phyloP scores from a whole-genome alignment of 176 grass and related monocot species.

The Rhipidocladum racemiflorum region DNA sequence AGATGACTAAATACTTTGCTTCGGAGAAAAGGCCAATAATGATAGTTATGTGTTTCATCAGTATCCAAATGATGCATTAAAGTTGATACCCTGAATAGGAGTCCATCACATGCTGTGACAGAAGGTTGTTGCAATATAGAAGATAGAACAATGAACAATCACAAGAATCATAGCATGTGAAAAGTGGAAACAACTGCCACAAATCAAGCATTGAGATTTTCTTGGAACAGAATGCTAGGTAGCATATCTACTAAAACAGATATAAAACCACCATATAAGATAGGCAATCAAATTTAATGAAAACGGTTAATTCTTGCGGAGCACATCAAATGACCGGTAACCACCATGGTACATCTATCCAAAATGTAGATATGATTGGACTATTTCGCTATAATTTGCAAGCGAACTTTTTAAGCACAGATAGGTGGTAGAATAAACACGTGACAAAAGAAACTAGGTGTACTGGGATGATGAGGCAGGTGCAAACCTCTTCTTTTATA shows the following conservation, averaged over 20 bases:
- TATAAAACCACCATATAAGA: not conserved
- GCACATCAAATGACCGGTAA: conserved; percentile 18
- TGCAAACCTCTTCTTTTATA: conserved; percentile 93
- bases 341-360: not conserved
- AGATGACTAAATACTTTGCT: not conserved
- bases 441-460: conserved; percentile 26
- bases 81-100: not conserved
- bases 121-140: not conserved
- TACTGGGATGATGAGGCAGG: conserved; percentile 5
- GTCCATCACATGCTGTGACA: not conserved
- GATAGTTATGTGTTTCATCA: conserved; percentile 1
- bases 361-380: not conserved
- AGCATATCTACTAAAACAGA: not conserved
- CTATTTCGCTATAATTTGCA: not conserved
- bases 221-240: not conserved
- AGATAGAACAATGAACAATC: not conserved
- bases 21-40: not conserved
- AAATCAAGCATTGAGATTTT: not conserved
- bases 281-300: not conserved
- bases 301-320: not conserved
- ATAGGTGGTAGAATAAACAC: not conserved
- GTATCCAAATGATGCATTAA: not conserved
- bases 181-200: not conserved
- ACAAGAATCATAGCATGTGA: not conserved
- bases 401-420: not conserved